phyloP scores from a whole-genome alignment of 108 stramenopile species.

The Cyclotella baltica region DNA sequence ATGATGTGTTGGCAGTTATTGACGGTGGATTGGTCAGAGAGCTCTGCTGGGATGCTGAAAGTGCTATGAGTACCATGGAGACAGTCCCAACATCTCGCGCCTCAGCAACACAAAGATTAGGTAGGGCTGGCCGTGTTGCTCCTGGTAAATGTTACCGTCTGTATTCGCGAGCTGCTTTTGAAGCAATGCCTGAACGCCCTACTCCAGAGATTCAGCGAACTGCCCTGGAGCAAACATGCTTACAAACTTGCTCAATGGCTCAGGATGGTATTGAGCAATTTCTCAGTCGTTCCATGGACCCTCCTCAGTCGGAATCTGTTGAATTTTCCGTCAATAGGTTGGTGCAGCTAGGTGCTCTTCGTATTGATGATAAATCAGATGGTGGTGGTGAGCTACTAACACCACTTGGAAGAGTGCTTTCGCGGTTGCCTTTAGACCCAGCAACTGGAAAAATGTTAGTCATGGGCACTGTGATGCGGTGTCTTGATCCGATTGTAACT shows the following conservation, averaged over 20 bases:
- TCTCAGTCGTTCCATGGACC: constrained; percentile 75
- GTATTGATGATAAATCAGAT: constrained; percentile 38
- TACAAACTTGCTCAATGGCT: constrained; percentile 68
- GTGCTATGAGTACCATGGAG: constrained; percentile 94
- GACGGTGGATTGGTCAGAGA: constrained; percentile 97
- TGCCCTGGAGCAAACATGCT: constrained; percentile 83
- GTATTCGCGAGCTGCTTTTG: constrained; percentile 90
- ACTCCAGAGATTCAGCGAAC: constrained; percentile 90
- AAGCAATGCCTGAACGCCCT: constrained; percentile 85
- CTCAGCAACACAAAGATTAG: constrained; percentile 87
- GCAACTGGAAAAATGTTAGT: constrained; percentile 75
- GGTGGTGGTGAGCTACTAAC: constrained; percentile 59
- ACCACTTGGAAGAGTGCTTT: constrained; percentile 80
- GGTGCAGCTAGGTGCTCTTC: constrained; percentile 64
- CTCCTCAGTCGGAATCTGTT: constrained; percentile 65
- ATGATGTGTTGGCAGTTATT: constrained; percentile 98
- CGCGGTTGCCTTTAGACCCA: constrained; percentile 84
- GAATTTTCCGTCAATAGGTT: constrained; percentile 57
- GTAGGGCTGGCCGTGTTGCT: constrained; percentile 95
- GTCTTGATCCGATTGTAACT: constrained; percentile 72
- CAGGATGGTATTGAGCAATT: constrained; percentile 58
- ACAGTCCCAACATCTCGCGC: constrained; percentile 96
- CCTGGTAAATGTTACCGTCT: constrained; percentile 97
- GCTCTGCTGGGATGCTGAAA: constrained; percentile 93
- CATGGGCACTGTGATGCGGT: constrained; percentile 64